Evolutionary conservation across 2,329 filamentous ascomycete species (phyloP).

Genomic region (Penicillium hordei): DNA sequence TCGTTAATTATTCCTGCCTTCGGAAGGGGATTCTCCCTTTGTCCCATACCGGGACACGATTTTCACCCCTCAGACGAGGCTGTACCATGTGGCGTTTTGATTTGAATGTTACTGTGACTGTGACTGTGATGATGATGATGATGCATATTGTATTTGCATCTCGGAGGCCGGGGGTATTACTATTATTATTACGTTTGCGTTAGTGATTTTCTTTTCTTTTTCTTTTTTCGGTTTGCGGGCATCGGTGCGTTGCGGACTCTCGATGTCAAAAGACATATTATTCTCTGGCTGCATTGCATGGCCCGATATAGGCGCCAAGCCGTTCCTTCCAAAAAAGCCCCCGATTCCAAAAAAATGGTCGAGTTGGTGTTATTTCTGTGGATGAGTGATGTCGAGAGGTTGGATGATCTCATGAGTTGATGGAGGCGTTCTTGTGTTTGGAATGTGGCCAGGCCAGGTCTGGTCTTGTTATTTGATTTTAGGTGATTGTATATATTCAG

Average conservation of each 20-base stretch:
- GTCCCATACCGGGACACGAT: slow-evolving; percentile 12
- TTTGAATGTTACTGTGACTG: slow-evolving; percentile 3
- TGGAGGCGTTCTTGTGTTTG: slow-evolving; percentile 1
- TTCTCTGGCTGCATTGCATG: not conserved
- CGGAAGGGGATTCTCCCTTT: slow-evolving; percentile 3
- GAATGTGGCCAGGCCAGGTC: not conserved
- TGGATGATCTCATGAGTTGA: slow-evolving; percentile 6
- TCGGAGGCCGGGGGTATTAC: slow-evolving; percentile 1
- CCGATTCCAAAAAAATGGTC: not conserved
- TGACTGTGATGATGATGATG: not conserved
- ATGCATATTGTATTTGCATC: slow-evolving; percentile 21
- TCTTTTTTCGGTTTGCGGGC: slow-evolving; percentile 8
- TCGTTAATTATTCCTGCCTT: slow-evolving; percentile 4
- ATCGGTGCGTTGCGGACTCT: not conserved
- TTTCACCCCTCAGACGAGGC: slow-evolving; percentile 11
- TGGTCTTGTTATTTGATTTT: not conserved
- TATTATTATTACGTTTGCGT: not conserved
- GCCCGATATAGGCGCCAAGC: not conserved
- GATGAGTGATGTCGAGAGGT: not conserved
- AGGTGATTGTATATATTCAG: slow-evolving; percentile 1
- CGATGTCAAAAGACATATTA: not conserved
- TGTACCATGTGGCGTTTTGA: slow-evolving; percentile 24
- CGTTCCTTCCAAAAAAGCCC: not conserved
- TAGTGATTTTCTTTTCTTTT: not conserved
- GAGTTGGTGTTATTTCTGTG: not conserved